Base-by-base conservation (phyloP, 2,329 filamentous ascomycete genomes). In the Pseudocercospora pini-densiflorae region DNA sequence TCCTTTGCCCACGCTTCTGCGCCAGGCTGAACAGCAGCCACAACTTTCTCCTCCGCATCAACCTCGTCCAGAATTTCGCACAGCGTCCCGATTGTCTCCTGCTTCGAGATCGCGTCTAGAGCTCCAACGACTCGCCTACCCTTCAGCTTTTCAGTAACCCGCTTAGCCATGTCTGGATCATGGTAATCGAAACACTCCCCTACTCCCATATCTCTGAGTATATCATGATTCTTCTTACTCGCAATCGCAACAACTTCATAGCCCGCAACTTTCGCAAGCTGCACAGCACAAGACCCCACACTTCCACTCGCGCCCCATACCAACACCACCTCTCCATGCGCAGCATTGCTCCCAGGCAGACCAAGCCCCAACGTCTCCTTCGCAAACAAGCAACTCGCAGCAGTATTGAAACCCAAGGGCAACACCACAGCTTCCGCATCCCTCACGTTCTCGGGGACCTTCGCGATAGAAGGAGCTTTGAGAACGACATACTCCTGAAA, bases 291-390 rank as follows among this genome's bases (percentile, higher is more conserved):
- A 51, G 79, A 79, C 0, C 84, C 83, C 0, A 84, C 82, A n/a
- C 77, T 79, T 0, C 81, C 81, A 2, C 82, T 80, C 0, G 84
- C 86, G n/a, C 85, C 85, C 82, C 84, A 87, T 16, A 87, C 73
- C 4, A 87, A 70, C 0, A 83, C 45, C 59, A 76, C 71, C 57
- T 81, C 75, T 16, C 75, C 75, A 3, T 70, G 74, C 1, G 49
- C 51, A 66, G 23, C 14, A 59, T 60, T 23, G 1, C 7, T 1
- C 3, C n/a, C n/a, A 2, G 68, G 69, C 27, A 70, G 43, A 5
- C 67, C 64, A 9, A 64, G 62, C 8, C n/a, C 43, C 21, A 71
- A 59, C n/a, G 43, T 47, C 14, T 62, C 61, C 23, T 63, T 60
- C 24, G 67, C 57, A 53, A 70, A 74, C 7, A 75, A 33, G 7